Conservation (phyloP, 192 early-diverging fungal species). For the Linnemannia schmuckeri region DNA sequence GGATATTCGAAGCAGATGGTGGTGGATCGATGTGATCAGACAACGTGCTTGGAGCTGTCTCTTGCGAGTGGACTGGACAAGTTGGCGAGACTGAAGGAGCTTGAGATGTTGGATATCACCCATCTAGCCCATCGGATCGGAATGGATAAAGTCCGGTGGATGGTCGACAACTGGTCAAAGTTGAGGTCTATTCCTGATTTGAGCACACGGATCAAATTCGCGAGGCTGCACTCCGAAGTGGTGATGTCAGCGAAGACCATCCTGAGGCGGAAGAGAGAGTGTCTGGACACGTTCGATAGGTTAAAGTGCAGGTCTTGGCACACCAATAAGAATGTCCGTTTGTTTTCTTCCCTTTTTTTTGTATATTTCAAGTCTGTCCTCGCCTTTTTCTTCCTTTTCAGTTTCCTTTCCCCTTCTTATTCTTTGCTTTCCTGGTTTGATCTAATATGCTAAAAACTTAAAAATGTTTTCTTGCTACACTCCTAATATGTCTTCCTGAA, state of each 20-base stretch:
- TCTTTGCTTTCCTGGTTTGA: not conserved
- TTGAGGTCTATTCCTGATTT: not conserved
- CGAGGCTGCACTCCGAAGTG: not conserved
- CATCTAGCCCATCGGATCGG: not conserved
- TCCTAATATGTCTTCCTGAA: no score
- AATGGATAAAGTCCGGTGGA: conserved; percentile 1
- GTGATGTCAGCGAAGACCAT: not conserved
- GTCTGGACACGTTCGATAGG: not conserved
- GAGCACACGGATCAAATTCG: not conserved
- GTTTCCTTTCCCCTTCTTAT: no score
- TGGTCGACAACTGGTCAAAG: conserved; percentile 10
- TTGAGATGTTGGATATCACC: conserved; percentile 1
- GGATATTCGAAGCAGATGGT: not conserved
- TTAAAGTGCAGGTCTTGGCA: not conserved
- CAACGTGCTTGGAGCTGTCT: conserved; percentile 11
- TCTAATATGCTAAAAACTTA: no score
- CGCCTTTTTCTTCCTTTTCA: no score
- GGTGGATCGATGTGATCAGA: no score
- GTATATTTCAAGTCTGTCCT: not conserved
- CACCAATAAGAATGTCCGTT: not conserved
- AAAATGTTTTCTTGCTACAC: no score
- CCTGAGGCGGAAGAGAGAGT: not conserved
- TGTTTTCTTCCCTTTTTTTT: not conserved
- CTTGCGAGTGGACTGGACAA: conserved; percentile 7
- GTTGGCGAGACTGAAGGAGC: not conserved